phyloP scores from a whole-genome alignment of 106 monocot genomes.

The Ottelia alismoides region DNA sequence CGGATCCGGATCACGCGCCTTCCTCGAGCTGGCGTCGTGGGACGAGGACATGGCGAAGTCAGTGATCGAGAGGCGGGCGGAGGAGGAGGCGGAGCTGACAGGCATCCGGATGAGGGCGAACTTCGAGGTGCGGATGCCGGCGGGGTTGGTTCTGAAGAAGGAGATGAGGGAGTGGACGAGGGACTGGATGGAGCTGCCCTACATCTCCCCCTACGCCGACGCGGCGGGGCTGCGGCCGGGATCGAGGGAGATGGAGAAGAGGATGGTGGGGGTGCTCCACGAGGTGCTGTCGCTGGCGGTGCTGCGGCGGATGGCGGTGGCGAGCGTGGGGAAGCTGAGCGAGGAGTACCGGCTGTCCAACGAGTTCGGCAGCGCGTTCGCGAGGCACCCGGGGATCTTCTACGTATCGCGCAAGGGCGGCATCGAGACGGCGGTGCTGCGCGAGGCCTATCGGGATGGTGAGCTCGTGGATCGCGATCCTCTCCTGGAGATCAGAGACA shows the following conservation, averaged over 20 bases:
- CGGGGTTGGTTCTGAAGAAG: slow-evolving; percentile 57
- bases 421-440: slow-evolving; percentile 76
- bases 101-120: slow-evolving; percentile 59
- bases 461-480: slow-evolving; percentile 72
- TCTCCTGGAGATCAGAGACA: slow-evolving; percentile 63
- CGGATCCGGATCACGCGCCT: slow-evolving; percentile 18
- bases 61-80: slow-evolving; percentile 38
- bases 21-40: slow-evolving; percentile 59
- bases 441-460: slow-evolving; percentile 61
- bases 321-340: slow-evolving; percentile 60
- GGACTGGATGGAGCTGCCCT: slow-evolving; percentile 88
- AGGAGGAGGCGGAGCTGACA: slow-evolving; percentile 40
- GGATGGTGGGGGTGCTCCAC: slow-evolving; percentile 59
- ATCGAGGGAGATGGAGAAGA: slow-evolving; percentile 88
- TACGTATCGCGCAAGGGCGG: slow-evolving; percentile 89
- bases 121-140: slow-evolving; percentile 48
- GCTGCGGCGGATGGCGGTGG: slow-evolving; percentile 48
- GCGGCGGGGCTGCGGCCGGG: slow-evolving; percentile 31
- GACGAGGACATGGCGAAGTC: slow-evolving; percentile 53
- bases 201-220: slow-evolving; percentile 71
- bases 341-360: slow-evolving; percentile 76
- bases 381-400: slow-evolving; percentile 79
- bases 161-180: slow-evolving; percentile 93
- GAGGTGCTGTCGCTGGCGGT: slow-evolving; percentile 68
- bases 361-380: slow-evolving; percentile 54